Evolutionary conservation across 1,139 yeast species (phyloP).

Genomic region (Magnusiomyces fungicola): DNA sequence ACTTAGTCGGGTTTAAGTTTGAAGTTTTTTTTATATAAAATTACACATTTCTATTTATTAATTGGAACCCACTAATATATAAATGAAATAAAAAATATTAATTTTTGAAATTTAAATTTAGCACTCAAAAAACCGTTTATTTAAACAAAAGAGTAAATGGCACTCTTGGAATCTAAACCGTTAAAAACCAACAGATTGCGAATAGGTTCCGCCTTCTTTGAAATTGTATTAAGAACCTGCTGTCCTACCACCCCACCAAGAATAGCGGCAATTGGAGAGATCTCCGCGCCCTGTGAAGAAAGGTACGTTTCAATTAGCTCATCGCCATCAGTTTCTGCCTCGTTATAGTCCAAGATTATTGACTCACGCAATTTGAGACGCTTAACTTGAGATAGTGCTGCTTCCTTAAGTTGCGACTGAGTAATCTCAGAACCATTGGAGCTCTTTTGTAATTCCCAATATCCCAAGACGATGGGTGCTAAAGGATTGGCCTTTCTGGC

Average conservation of each 20-base stretch:
- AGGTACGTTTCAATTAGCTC: slow-evolving; percentile 17
- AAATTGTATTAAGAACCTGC: slow-evolving; percentile 76
- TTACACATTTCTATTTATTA: too few relatives aligned
- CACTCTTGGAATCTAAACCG: slow-evolving; percentile 65
- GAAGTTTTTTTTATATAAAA: too few relatives aligned
- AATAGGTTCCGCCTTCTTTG: slow-evolving; percentile 71
- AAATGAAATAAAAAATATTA: not conserved
- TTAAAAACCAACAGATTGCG: slow-evolving; percentile 76
- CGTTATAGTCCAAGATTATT: slow-evolving; percentile 28
- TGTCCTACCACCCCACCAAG: slow-evolving; percentile 89
- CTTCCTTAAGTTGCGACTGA: slow-evolving; percentile 29
- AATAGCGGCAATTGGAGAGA: slow-evolving; percentile 80
- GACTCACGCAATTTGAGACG: slow-evolving; percentile 39
- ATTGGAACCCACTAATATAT: too few relatives aligned
- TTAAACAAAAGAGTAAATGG: slow-evolving; percentile 47
- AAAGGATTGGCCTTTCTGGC: slow-evolving; percentile 51
- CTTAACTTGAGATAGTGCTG: slow-evolving; percentile 31
- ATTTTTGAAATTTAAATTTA: not conserved
- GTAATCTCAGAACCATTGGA: slow-evolving; percentile 9
- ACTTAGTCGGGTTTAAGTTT: too few relatives aligned
- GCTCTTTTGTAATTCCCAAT: slow-evolving; percentile 33
- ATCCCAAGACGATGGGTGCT: slow-evolving; percentile 55
- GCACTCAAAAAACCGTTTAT: not conserved
- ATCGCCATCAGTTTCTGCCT: slow-evolving; percentile 5
- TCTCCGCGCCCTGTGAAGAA: slow-evolving; percentile 48